A percentile compares a stretch with the other conserved stretches of the same genome.
phyloP scores from a whole-genome alignment of 2,329 filamentous ascomycete genomes.

The Ceratocystis cubensis region DNA sequence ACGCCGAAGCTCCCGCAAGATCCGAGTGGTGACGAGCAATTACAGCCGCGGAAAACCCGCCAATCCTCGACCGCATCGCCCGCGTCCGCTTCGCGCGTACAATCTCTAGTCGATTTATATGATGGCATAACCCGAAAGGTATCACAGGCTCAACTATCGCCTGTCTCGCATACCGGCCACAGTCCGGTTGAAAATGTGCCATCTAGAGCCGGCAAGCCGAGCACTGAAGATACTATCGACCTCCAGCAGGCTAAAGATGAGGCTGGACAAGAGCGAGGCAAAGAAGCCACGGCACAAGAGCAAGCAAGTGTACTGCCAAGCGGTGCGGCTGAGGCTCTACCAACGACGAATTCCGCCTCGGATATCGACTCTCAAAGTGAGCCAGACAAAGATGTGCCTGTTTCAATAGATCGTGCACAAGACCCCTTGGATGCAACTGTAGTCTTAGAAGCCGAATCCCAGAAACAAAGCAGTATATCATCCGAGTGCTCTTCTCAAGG shows the following conservation, averaged over 20 bases:
- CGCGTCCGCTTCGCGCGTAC: conserved; percentile 27
- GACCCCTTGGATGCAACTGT: not conserved
- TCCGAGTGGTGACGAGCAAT: conserved; percentile 1
- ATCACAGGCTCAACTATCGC: not conserved
- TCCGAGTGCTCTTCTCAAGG: not conserved
- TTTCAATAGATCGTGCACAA: not conserved
- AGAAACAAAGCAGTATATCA: not conserved
- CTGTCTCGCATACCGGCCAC: not conserved
- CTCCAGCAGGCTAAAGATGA: too few species aligned
- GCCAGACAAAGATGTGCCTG: not conserved
- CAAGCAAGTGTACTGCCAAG: not conserved
- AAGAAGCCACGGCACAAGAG: not conserved
- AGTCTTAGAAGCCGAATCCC: not conserved
- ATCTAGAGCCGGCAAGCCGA: not conserved
- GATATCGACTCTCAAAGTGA: not conserved
- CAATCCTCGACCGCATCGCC: conserved; percentile 10
- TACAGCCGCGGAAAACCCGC: conserved; percentile 8
- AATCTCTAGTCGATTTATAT: conserved; percentile 39
- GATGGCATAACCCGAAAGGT: conserved; percentile 32
- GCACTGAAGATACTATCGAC: not conserved
- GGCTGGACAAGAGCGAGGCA: not conserved
- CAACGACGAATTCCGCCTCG: not conserved
- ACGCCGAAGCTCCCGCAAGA: conserved; percentile 1
- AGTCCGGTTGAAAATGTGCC: not conserved
- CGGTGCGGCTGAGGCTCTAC: not conserved